Percentiles rank a stretch among this genome's conserved stretches.
Conservation (phyloP, 352 stramenopile species). For the Phytophthora syringae region DNA sequence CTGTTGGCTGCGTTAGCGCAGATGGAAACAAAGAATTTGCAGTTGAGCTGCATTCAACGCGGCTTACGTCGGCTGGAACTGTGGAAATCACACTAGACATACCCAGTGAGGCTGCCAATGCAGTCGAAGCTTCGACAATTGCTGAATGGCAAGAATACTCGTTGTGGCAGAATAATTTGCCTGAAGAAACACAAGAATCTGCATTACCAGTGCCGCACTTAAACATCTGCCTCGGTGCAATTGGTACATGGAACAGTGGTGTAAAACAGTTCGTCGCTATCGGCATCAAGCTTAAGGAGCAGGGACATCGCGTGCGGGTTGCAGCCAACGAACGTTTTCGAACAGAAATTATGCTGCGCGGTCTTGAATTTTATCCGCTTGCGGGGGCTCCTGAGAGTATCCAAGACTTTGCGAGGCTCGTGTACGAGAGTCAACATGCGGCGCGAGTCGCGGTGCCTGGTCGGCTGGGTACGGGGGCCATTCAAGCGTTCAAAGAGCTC, state of each 20-base stretch:
- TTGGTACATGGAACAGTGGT: conserved; percentile 46
- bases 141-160: conserved; percentile 17
- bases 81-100: conserved; percentile 13
- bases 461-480: conserved; percentile 1
- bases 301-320: conserved; percentile 80
- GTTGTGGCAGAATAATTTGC: neutral
- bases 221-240: conserved; percentile 40
- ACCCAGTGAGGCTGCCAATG: conserved; percentile 8
- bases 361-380: conserved; percentile 47
- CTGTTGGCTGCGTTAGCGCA: neutral
- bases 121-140: conserved; percentile 3
- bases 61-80: conserved; percentile 1
- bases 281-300: conserved; percentile 47
- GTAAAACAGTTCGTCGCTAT: conserved; percentile 61
- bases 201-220: conserved; percentile 17
- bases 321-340: conserved; percentile 72
- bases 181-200: neutral
- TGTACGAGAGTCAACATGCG: conserved; percentile 13
- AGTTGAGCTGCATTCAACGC: conserved; percentile 10
- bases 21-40: neutral
- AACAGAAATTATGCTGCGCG: conserved; percentile 42
- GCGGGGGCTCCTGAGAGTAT: conserved; percentile 22
- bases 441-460: neutral
- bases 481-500: conserved; percentile 36
- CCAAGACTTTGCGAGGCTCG: conserved; percentile 15